Evolutionary conservation across 2,329 filamentous ascomycete species (phyloP).

Genomic region (Scedosporium aurantiacum): DNA sequence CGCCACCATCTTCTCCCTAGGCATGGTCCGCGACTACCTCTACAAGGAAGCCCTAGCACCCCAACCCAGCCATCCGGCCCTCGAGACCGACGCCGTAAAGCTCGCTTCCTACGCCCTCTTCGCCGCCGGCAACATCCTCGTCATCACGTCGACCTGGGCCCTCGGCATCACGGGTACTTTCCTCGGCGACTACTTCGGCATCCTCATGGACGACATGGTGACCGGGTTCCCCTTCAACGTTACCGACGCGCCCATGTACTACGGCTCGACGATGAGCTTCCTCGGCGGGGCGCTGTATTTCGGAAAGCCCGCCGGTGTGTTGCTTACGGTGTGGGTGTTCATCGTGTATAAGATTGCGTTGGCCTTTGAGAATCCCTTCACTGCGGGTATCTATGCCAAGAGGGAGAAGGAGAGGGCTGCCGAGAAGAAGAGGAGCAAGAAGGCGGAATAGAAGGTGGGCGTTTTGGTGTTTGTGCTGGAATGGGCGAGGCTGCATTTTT

Average conservation of each 20-base stretch:
- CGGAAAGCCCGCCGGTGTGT: conserved; percentile 75
- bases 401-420: conserved; percentile 48
- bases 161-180: conserved; percentile 94
- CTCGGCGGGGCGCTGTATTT: conserved; percentile 74
- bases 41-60: conserved; percentile 75
- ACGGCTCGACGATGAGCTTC: conserved; percentile 87
- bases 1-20: conserved; percentile 79
- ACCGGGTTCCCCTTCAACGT: conserved; percentile 95
- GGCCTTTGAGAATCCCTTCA: conserved; percentile 89
- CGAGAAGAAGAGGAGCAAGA: conserved; percentile 33
- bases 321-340: conserved; percentile 65
- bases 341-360: conserved; percentile 72
- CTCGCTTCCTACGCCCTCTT: conserved; percentile 63
- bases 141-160: conserved; percentile 80
- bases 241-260: conserved; percentile 89
- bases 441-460: conserved; percentile 1
- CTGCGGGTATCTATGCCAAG: conserved; percentile 83
- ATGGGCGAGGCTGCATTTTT: background rate
- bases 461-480: background rate
- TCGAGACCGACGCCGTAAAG: conserved; percentile 48
- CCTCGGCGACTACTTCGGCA: conserved; percentile 96
- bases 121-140: conserved; percentile 66
- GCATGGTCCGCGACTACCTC: conserved; percentile 75
- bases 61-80: conserved; percentile 63
- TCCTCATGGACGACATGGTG: conserved; percentile 90